Evolutionary conservation across 1,139 yeast genomes (phyloP), one percentile per base, ranked within the genome.

Genomic region (Hansenula sp.): DNA sequence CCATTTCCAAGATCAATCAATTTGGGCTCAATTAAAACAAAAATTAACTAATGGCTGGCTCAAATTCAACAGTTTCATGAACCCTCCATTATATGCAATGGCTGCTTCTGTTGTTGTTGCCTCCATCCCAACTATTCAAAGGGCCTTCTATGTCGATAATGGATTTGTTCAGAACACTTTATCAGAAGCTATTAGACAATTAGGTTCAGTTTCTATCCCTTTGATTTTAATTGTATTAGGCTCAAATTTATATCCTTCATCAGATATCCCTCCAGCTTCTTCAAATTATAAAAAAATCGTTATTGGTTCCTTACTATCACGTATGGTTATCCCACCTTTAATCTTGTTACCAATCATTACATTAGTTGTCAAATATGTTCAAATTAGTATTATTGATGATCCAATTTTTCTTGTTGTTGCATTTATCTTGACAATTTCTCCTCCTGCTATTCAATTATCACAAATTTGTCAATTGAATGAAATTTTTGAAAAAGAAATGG

Each of bases 41-140:
- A 44, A 36, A 17, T n/a, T 43, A 5, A 33, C 27, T 5, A 25
- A 15, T 9, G 30, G 33, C 15, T 27, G 38, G 19, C 27, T 36
- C 9, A 50, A 43, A 29, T 38, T 62, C 21, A 48, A 47, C 18
- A 41, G 55, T 16, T 81, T 81, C 56, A 89, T 93, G 96, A 93
- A 93, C 64, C 97, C 98, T 11, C 99, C 99, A 10, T 71, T 93
- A 50, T 93, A 90, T 74, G 84, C 98, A 12, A 93, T 93, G 98
- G 64, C 88, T 24, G 65, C 84, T 1, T 83, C 97, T 10, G 81
- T 93, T 17, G 50, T 87, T 24, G 91, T 93, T 44, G 99, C 98
- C 1, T 79, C 94, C 1, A 72, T 88, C 16, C 89, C 95, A 3
- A 68, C 74, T 2, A 61, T 91, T 27, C 88, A 88, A 58, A 67